Evolutionary conservation across 345 rosid genomes (phyloP), one percentile per base, ranked within the genome.

Genomic region (Schrenkiella parvula): DNA sequence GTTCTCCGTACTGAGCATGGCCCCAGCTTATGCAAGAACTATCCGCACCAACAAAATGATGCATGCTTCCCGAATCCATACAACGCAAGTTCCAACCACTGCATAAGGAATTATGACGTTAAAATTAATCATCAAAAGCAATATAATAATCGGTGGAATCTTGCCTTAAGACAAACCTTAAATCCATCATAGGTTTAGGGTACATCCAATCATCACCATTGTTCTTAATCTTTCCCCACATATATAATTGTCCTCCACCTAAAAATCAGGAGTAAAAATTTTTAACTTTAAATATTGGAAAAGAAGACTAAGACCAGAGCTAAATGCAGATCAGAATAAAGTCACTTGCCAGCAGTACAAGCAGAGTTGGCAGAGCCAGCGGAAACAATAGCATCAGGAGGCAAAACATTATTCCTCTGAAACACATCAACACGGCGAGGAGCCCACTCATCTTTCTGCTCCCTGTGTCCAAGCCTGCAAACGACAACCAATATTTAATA

Each of bases 11-110:
- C 68, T 78, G 89, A 78, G 95, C 99, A 66, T 84, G 90, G 62
- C 99, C 99, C 98, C 98, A 95, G 70, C 99, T 95, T 61, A 95
- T 91, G 93, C 99, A 91, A 62, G 99, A 95, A 66, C 76, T 69
- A 74, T 95, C 97, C 8, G 99, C 99, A 62, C 99, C 99, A 47
- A 95, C 99, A 86, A 95, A 91, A 79, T 87, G 88, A 79, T 91
- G 98, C 98, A 89, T 88, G 75, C 73, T 86, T 75, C 99, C 99
- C 0, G 99, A 95, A 85, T 87, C 93, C 97, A 95, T 95, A 85
- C 97, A 95, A 5, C 97, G 93, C 51, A 95, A 19, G 70, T 95
- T 92, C 99, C 99, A 95, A 44, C 99, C 99, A 80, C 99, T 95
- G 84, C 17, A 52, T 14, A 44, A 43, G n/a, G 11, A 9, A 32